These are phyloP conservation scores for Trichoderma pleuroti DNA, from an alignment of 2,329 filamentous ascomycete genomes.

Conservation along the genomic window DNA sequence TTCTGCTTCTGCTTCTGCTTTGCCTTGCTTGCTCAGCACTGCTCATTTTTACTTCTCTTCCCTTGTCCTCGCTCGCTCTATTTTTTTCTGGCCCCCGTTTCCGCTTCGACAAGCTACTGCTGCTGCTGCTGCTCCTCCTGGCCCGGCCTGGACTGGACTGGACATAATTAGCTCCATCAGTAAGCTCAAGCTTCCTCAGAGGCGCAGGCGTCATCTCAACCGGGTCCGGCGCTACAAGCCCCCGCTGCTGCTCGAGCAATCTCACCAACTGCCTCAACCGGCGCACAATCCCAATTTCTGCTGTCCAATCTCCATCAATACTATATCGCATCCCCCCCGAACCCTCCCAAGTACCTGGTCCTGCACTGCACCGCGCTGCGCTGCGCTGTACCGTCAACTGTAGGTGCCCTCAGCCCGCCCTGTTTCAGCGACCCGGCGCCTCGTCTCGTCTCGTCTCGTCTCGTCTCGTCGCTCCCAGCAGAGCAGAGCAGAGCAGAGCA, in stretches of 20 bases:
- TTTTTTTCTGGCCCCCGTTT: background rate
- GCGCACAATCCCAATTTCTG: background rate
- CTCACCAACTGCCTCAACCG: constrained; percentile 5
- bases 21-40: background rate
- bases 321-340: background rate
- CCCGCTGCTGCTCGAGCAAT: constrained; percentile 1
- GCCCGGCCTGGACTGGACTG: too few species aligned
- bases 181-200: constrained; percentile 11
- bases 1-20: background rate
- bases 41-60: background rate
- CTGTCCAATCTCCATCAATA: background rate
- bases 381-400: background rate
- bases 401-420: background rate
- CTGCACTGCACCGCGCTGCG: too few species aligned
- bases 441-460: background rate
- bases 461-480: background rate
- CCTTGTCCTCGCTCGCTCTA: background rate
- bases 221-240: constrained; percentile 13
- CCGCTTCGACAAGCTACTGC: background rate
- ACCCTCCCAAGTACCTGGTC: background rate
- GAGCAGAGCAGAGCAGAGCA: background rate
- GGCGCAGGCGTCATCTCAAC: constrained; percentile 16
- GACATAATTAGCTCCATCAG: constrained; percentile 6
- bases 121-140: background rate
- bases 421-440: background rate